A percentile compares a stretch with the other conserved stretches of the same genome.
Conservation (phyloP, 805 yeast genomes). For the Wickerhamiella brachini region DNA sequence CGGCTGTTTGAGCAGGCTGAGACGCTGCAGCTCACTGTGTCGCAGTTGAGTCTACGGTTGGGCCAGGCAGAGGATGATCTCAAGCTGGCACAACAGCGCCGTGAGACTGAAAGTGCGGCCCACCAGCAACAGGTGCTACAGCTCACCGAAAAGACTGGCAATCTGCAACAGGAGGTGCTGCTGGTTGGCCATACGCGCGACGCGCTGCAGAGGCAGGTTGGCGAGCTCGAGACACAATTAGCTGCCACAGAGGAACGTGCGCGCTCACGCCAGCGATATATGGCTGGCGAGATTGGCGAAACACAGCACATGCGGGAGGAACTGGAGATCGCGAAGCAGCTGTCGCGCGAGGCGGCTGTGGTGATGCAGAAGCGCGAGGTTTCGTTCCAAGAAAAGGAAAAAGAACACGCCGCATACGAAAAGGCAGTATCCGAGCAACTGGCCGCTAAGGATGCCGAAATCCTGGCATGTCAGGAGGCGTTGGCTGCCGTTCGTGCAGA, state of each 20-base stretch:
- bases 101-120: constrained; percentile 42
- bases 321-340: not conserved
- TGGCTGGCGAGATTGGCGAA: not conserved
- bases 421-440: not conserved
- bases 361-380: not conserved
- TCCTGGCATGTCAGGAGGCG: not conserved
- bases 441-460: not conserved
- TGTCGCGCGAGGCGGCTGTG: not conserved
- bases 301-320: not conserved
- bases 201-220: not conserved
- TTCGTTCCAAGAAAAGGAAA: not conserved
- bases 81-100: constrained; percentile 35
- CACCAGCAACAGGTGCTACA: constrained; percentile 28
- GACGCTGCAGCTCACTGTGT: constrained; percentile 35
- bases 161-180: constrained; percentile 22
- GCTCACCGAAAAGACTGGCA: constrained; percentile 35
- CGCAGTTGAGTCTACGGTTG: constrained; percentile 32
- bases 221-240: not conserved
- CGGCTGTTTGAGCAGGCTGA: constrained; percentile 38
- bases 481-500: not conserved
- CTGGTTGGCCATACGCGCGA: not conserved
- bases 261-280: not conserved
- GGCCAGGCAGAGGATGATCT: constrained; percentile 39
- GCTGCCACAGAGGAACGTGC: not conserved
- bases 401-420: not conserved